Evolutionary conservation across 768 basidiomycete genomes (phyloP), one percentile per base, ranked within the genome.

Genomic region (Russula dissimulans): DNA sequence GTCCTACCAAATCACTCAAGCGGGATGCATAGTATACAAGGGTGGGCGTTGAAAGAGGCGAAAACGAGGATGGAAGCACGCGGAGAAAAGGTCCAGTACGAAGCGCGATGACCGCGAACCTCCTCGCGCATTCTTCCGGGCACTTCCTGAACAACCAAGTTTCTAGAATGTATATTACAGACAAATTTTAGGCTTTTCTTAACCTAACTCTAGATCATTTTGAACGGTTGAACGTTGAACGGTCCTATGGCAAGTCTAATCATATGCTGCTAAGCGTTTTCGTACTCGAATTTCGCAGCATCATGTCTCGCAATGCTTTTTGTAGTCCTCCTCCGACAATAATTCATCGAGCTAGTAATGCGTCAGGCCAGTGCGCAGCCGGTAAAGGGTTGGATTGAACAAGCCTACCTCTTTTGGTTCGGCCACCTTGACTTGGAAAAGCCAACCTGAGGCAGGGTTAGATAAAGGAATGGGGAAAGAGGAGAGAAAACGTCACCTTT

Each of bases 21-120:
- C 17, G 4, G 32, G 18, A 15, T 2, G 15, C 3, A 7, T 67
- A 97, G 93, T 70, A 89, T 97, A 74, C 88, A 92, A 74, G 83
- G 86, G 1, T 97, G 94, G 93, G 94, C 94, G 36, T 74, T 94
- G 70, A 79, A 85, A 65, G 93, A 97, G 72, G 93, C 93, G 10
- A 91, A 93, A 73, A 78, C 77, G 58, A 79, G 93, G 64, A 91
- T 97, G 89, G 91, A 93, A 68, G 91, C 87, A 12, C 83, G 92
- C n/a, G 92, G 90, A 52, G 94, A 95, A 76, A 83, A 86, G 69
- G 86, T 87, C 71, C 83, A 87, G 77, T 92, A 94, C 69, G 56
- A 62, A 55, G n/a, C 61, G 2, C 38, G 46, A 47, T 29, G 32
- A 54, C 14, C 39, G 52, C 39, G 41, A 51, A 36, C 29, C 38